These are phyloP conservation scores for Smittium mucronatum DNA, from an alignment of 371 early-diverging fungal genomes.

Conservation along the genomic window DNA sequence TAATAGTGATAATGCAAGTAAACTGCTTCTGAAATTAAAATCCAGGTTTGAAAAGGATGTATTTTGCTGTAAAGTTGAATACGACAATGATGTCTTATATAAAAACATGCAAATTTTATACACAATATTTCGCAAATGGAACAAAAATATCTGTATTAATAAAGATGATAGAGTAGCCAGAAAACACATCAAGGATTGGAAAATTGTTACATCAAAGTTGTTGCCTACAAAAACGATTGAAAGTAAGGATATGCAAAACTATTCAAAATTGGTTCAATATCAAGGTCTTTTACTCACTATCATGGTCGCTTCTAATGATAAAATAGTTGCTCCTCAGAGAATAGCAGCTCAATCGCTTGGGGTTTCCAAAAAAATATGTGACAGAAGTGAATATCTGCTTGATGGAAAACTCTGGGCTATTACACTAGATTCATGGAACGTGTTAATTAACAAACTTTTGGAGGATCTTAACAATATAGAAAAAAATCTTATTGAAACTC, in stretches of 20 bases:
- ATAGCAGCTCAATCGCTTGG: neutral
- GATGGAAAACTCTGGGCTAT: neutral
- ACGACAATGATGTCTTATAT: neutral
- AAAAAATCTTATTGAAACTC: neutral
- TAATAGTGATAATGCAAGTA: neutral
- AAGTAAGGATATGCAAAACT: neutral
- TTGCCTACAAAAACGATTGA: conserved; percentile 1
- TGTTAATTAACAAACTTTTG: neutral
- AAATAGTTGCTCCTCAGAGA: neutral
- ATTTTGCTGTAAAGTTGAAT: neutral
- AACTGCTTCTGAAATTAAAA: neutral
- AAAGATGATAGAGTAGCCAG: neutral
- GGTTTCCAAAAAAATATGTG: neutral
- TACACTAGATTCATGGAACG: neutral
- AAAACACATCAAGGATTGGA: neutral
- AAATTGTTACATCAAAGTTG: conserved; percentile 2
- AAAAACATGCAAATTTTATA: conserved; percentile 1
- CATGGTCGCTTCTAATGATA: neutral
- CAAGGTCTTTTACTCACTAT: neutral
- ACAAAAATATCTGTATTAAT: neutral
- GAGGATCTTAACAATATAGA: neutral
- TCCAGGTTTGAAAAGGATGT: neutral
- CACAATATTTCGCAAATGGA: neutral
- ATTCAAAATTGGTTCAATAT: neutral
- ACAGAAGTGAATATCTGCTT: neutral